These are phyloP conservation scores for Backusella morwellensis DNA, from an alignment of 192 early-diverging fungal genomes.

Conservation along the genomic window DNA sequence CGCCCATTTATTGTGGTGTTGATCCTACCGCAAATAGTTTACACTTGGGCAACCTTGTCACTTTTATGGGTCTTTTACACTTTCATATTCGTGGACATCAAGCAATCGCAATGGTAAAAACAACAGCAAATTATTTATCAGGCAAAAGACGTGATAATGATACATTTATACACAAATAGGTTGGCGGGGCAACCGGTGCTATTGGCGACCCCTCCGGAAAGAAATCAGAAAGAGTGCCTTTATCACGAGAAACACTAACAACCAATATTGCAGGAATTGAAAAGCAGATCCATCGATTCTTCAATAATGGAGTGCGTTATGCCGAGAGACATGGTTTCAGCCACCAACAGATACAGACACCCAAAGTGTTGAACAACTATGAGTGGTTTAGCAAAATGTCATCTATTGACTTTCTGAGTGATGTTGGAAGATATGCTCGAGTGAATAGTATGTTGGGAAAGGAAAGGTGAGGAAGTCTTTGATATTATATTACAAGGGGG, in stretches of 20 bases:
- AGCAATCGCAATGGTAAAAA: conserved; percentile 73
- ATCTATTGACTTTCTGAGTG: conserved; percentile 72
- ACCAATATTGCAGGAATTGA: conserved; percentile 68
- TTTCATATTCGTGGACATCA: conserved; percentile 83
- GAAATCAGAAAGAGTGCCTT: conserved; percentile 71
- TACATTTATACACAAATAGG: conserved; percentile 34
- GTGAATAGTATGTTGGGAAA: conserved; percentile 83
- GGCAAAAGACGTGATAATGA: too few relatives aligned
- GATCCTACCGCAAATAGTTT: conserved; percentile 92
- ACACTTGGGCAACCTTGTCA: conserved; percentile 89
- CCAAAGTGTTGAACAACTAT: conserved; percentile 75
- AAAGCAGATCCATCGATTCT: conserved; percentile 70
- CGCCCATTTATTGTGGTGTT: conserved; percentile 84
- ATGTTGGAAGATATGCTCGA: conserved; percentile 77
- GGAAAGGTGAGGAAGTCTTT: conserved; percentile 58
- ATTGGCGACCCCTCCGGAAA: conserved; percentile 95
- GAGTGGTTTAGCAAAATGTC: conserved; percentile 77
- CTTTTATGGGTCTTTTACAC: conserved; percentile 82
- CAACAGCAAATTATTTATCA: neutral
- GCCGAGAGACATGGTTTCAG: conserved; percentile 37
- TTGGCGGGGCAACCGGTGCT: conserved; percentile 86
- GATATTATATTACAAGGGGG: too few relatives aligned
- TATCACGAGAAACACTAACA: conserved; percentile 55
- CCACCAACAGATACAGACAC: conserved; percentile 9
- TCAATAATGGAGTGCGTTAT: conserved; percentile 50